phyloP scores from a whole-genome alignment of 352 stramenopile genomes.

The Achlya hypogyna region DNA sequence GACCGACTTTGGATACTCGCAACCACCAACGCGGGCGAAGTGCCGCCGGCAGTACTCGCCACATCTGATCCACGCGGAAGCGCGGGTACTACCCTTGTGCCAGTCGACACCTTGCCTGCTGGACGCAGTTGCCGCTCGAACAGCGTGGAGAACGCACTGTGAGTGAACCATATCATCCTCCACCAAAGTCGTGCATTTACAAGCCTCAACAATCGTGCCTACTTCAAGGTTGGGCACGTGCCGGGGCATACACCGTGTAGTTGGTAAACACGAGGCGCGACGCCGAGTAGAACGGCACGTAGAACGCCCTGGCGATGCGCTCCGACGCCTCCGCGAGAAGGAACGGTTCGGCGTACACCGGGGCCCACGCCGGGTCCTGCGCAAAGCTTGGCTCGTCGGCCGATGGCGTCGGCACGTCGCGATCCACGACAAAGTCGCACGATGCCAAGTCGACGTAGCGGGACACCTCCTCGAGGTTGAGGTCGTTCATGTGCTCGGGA shows the following conservation, averaged over 20 bases:
- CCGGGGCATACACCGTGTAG: slow-evolving; percentile 59
- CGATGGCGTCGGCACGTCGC: slow-evolving; percentile 36
- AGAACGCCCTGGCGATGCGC: slow-evolving; percentile 65
- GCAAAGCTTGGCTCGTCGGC: slow-evolving; percentile 55
- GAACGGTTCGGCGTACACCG: slow-evolving; percentile 45
- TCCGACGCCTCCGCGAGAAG: slow-evolving; percentile 49
- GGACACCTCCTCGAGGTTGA: slow-evolving; percentile 85
- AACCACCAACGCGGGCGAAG: no score
- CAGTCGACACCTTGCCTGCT: no score
- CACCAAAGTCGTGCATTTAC: no score
- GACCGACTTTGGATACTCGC: no score
- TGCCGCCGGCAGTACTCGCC: no score
- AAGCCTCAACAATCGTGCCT: no score
- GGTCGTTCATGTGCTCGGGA: slow-evolving; percentile 88
- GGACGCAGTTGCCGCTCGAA: no score
- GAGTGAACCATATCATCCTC: no score
- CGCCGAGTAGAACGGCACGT: slow-evolving; percentile 57
- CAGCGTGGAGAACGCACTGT: no score
- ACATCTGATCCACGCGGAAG: no score
- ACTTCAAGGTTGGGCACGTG: no score
- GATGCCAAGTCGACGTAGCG: slow-evolving; percentile 67
- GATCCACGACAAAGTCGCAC: slow-evolving; percentile 89
- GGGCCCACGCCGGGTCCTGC: slow-evolving; percentile 42
- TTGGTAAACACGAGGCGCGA: slow-evolving; percentile 40
- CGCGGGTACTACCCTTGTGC: no score